Conservation (phyloP, 208 protist genomes). For the Leishmania martiniquensis region DNA sequence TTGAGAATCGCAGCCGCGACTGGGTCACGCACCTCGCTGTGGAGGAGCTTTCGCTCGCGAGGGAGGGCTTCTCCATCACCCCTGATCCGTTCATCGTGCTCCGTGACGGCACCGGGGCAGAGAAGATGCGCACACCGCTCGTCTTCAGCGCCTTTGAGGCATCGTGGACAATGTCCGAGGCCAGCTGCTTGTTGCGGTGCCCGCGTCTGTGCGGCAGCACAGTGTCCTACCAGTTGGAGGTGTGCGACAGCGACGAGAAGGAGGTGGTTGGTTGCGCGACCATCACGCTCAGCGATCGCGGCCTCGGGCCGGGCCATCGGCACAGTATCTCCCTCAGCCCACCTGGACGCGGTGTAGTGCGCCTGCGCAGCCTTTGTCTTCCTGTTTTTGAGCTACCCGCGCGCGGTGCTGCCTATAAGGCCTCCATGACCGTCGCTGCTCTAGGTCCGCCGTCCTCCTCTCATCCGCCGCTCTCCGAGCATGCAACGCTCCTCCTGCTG, state of each 20-base stretch:
- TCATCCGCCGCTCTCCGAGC: neutral
- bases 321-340: slow-evolving; percentile 53
- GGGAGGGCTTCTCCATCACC: slow-evolving; percentile 43
- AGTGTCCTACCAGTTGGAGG: slow-evolving; percentile 61
- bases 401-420: neutral
- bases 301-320: slow-evolving; percentile 40
- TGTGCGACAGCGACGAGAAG: slow-evolving; percentile 79
- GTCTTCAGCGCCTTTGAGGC: slow-evolving; percentile 50
- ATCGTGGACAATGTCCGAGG: slow-evolving; percentile 54
- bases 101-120: slow-evolving; percentile 41
- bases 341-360: slow-evolving; percentile 39
- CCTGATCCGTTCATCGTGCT: slow-evolving; percentile 86
- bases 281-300: slow-evolving; percentile 50
- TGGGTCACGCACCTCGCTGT: slow-evolving; percentile 63
- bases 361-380: slow-evolving; percentile 30
- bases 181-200: slow-evolving; percentile 79
- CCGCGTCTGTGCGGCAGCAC: slow-evolving; percentile 59
- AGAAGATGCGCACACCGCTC: slow-evolving; percentile 69
- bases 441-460: neutral
- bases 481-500: slow-evolving; percentile 49
- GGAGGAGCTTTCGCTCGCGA: slow-evolving; percentile 45
- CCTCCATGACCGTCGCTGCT: neutral
- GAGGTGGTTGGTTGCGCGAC: slow-evolving; percentile 55
- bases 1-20: slow-evolving; percentile 37
- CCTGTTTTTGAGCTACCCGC: slow-evolving; percentile 23